Conservation (phyloP, 169 alveolate genomes). For the Plasmodium malariae region DNA sequence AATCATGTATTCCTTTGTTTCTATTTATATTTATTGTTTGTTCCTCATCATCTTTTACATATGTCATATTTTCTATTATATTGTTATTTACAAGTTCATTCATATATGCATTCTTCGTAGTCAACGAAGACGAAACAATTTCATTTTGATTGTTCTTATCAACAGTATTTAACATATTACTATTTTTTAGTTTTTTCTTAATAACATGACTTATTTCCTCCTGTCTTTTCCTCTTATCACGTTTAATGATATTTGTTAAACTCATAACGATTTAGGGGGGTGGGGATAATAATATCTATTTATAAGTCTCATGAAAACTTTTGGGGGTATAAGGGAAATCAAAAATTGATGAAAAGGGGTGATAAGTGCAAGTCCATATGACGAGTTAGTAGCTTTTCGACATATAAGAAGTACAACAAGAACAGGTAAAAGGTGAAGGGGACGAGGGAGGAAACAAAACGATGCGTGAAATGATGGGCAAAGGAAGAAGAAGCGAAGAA, state of each 20-base stretch:
- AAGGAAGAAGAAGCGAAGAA: constrained; percentile 1
- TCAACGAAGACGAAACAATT: constrained; percentile 24
- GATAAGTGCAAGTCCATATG: too few relatives aligned
- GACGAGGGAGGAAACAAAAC: not conserved
- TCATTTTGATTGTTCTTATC: constrained; percentile 22
- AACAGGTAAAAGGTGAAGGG: too few relatives aligned
- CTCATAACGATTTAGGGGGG: constrained; percentile 62
- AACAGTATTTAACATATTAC: constrained; percentile 50
- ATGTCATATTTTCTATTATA: not conserved
- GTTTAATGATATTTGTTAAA: constrained; percentile 45
- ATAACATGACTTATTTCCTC: constrained; percentile 71
- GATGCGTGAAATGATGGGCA: not conserved
- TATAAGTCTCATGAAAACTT: constrained; percentile 33
- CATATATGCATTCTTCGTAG: constrained; percentile 23
- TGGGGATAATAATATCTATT: too few relatives aligned
- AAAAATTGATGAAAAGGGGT: too few relatives aligned
- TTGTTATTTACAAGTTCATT: not conserved
- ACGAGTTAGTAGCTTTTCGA: too few relatives aligned
- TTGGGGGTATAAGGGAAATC: not conserved
- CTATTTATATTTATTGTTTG: not conserved
- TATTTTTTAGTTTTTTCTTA: constrained; percentile 53
- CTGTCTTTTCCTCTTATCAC: constrained; percentile 74
- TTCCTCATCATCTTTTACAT: not conserved
- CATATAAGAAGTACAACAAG: too few relatives aligned
- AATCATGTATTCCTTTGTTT: too few relatives aligned